These are phyloP conservation scores for Colletotrichum navitas DNA, from an alignment of 2,329 filamentous ascomycete species.

Conservation along the genomic window DNA sequence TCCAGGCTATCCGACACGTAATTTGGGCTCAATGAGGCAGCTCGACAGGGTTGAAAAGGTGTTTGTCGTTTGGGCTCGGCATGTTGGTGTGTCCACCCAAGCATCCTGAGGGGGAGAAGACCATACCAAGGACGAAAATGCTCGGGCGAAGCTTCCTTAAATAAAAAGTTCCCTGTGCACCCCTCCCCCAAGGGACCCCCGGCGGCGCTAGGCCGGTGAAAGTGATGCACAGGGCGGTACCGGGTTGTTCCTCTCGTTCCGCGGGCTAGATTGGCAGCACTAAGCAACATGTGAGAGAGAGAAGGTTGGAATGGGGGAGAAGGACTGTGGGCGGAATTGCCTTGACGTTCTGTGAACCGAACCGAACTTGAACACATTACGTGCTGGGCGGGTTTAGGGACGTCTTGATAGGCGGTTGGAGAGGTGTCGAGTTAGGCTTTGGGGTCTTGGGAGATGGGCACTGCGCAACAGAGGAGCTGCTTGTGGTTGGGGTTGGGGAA, in stretches of 20 bases:
- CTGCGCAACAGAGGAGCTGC: not conserved
- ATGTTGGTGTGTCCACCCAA: conserved; percentile 6
- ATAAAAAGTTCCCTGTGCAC: conserved; percentile 32
- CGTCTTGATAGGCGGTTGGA: conserved; percentile 3
- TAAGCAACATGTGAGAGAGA: conserved; percentile 29
- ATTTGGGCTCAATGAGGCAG: conserved; percentile 32
- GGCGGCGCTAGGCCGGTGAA: conserved; percentile 32
- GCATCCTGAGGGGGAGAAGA: conserved; percentile 10
- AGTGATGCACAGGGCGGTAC: conserved; percentile 36
- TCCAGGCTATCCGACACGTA: conserved; percentile 13
- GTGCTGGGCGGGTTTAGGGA: conserved; percentile 3
- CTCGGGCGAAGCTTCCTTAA: conserved; percentile 16
- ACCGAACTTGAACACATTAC: not conserved
- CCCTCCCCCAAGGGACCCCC: not conserved
- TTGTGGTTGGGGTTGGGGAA: not conserved
- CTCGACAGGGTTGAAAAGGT: conserved; percentile 27
- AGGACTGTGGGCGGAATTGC: conserved; percentile 3
- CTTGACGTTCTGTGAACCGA: conserved; percentile 22
- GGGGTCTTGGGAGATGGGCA: not conserved
- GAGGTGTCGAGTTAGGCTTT: conserved; percentile 26
- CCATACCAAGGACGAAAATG: conserved; percentile 21
- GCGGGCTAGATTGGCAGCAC: conserved; percentile 42
- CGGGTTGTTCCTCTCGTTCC: conserved; percentile 36
- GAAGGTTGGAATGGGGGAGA: conserved; percentile 20
- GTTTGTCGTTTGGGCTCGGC: not conserved